Evolutionary conservation across 75 land plant species (phyloP).

Genomic region (Picea glauca): DNA sequence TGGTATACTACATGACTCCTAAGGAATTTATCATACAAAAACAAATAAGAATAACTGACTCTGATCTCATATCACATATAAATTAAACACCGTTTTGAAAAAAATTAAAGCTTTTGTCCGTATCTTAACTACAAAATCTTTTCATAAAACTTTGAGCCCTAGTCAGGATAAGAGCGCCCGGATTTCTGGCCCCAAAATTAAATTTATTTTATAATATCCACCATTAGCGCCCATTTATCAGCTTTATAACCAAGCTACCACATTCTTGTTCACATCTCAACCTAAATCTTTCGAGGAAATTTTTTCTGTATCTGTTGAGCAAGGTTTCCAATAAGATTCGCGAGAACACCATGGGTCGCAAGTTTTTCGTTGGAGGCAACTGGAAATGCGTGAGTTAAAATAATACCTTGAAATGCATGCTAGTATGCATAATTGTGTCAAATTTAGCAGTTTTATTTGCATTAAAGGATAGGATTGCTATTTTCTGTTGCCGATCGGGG

Average conservation of each 20-base stretch:
- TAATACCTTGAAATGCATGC: neutral
- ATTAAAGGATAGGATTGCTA: neutral
- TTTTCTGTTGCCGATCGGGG: neutral
- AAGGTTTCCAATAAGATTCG: neutral
- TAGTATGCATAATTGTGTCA: too few species aligned
- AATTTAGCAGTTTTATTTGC: neutral
- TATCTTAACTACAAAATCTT: neutral
- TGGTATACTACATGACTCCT: too few species aligned
- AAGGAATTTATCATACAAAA: too few species aligned
- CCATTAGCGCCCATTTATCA: too few species aligned
- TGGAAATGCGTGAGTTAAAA: constrained; percentile 37
- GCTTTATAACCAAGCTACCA: neutral
- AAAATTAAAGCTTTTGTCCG: too few species aligned
- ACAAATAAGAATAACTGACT: too few species aligned
- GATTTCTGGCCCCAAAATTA: neutral
- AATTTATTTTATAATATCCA: neutral
- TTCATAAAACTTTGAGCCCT: neutral
- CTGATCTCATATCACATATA: too few species aligned
- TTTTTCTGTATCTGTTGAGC: neutral
- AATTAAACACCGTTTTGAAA: too few species aligned
- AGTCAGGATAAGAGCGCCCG: neutral
- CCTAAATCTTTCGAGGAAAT: too few species aligned
- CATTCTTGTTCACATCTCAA: too few species aligned
- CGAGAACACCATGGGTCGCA: constrained; percentile 16
- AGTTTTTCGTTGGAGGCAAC: constrained; percentile 54